These are phyloP conservation scores for Phialemonium atrogriseum DNA, from an alignment of 2,329 filamentous ascomycete species.

Conservation along the genomic window DNA sequence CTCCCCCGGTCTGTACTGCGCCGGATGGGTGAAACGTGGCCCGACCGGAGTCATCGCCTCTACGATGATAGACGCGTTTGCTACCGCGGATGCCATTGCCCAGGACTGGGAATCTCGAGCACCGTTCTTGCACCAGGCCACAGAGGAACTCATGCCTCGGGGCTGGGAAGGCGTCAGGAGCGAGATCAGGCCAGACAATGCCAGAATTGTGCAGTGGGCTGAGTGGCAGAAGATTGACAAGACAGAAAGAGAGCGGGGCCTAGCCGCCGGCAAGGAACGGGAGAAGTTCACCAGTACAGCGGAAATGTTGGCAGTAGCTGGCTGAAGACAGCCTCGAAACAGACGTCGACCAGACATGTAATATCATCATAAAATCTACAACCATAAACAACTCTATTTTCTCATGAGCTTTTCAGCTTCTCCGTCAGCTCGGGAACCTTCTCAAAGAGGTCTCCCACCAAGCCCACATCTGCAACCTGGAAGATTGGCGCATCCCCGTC, in stretches of 20 bases:
- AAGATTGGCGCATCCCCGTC: constrained; percentile 96
- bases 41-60: constrained; percentile 93
- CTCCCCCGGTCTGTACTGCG: constrained; percentile 74
- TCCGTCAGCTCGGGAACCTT: constrained; percentile 93
- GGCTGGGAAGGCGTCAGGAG: constrained; percentile 73
- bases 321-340: constrained; percentile 19
- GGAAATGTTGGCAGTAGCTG: constrained; percentile 49
- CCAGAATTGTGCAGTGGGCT: constrained; percentile 65
- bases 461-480: constrained; percentile 91
- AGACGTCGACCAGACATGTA: background rate
- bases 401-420: constrained; percentile 62
- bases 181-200: constrained; percentile 46
- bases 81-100: constrained; percentile 74
- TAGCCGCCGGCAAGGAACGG: constrained; percentile 62
- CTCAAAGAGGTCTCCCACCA: constrained; percentile 93
- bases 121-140: constrained; percentile 27
- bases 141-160: constrained; percentile 6
- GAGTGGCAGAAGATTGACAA: constrained; percentile 79
- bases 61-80: constrained; percentile 92
- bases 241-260: constrained; percentile 63
- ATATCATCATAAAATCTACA: constrained; percentile 2
- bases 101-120: constrained; percentile 57
- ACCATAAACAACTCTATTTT: constrained; percentile 5
- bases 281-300: constrained; percentile 56
- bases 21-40: constrained; percentile 93